phyloP scores from a whole-genome alignment of 73 alveolate species.

The Paramecium sexaurelia region DNA sequence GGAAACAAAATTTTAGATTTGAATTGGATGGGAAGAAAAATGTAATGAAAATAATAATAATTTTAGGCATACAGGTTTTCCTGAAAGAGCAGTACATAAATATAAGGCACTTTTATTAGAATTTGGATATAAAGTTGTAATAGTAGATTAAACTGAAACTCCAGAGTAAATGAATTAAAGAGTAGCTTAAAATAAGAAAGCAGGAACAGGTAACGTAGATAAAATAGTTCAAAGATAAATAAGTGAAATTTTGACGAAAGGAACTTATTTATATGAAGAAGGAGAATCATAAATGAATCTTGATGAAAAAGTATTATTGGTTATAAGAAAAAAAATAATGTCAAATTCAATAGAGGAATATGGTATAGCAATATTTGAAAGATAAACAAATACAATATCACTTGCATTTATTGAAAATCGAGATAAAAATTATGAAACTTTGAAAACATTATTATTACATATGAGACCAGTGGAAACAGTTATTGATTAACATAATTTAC shows the following conservation, averaged over 20 bases:
- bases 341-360: conserved; percentile 5
- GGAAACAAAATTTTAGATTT: conserved; percentile 77
- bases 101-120: conserved; percentile 64
- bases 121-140: conserved; percentile 74
- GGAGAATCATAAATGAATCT: conserved; percentile 38
- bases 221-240: conserved; percentile 76
- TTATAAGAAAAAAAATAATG: conserved; percentile 18
- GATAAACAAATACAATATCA: conserved; percentile 61
- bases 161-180: conserved; percentile 70
- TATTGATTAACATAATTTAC: conserved; percentile 43
- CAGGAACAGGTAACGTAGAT: conserved; percentile 20
- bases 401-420: conserved; percentile 37
- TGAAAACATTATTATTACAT: conserved; percentile 52
- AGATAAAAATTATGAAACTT: conserved; percentile 42
- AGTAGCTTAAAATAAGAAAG: conserved; percentile 60
- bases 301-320: conserved; percentile 10
- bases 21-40: conserved; percentile 90
- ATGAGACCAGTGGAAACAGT: conserved; percentile 63
- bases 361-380: conserved; percentile 59
- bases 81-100: conserved; percentile 78
- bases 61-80: conserved; percentile 83
- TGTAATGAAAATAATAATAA: conserved; percentile 12
- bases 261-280: conserved; percentile 70
- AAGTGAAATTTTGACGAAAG: conserved; percentile 75
- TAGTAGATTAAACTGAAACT: conserved; percentile 78